phyloP scores from a whole-genome alignment of 495 filamentous ascomycete genomes.

The Lasiosphaeria miniovina region DNA sequence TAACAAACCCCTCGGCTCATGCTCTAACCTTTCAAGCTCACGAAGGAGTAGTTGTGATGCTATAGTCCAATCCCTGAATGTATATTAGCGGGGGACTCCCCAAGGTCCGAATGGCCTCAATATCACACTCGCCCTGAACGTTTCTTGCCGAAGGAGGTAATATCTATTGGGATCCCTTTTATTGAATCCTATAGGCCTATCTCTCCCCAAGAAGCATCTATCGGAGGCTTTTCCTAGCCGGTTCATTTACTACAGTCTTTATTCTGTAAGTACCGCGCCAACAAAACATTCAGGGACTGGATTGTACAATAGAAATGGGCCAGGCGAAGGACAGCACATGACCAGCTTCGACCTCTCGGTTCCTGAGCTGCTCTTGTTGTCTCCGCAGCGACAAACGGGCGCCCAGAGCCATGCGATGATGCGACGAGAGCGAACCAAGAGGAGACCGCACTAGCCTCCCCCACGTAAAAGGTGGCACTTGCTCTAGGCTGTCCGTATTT shows the following conservation, averaged over 20 bases:
- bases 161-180: too few relatives aligned
- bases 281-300: background rate
- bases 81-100: too few relatives aligned
- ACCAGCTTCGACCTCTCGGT: constrained; percentile 2
- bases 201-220: too few relatives aligned
- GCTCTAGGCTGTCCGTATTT: background rate
- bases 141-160: too few relatives aligned
- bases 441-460: constrained; percentile 2
- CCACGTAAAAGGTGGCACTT: constrained; percentile 4
- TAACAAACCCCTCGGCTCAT: constrained; percentile 8
- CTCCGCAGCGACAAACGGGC: constrained; percentile 1
- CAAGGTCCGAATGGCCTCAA: too few relatives aligned
- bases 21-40: background rate
- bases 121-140: too few relatives aligned
- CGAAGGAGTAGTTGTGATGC: too few relatives aligned
- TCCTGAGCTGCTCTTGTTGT: constrained; percentile 1
- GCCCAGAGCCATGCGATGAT: background rate
- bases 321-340: constrained; percentile 1
- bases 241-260: too few relatives aligned
- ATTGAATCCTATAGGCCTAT: too few relatives aligned
- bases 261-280: background rate
- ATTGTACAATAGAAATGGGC: background rate
- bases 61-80: too few relatives aligned
- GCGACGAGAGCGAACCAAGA: background rate
- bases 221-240: too few relatives aligned